Base-by-base conservation (phyloP, 1,139 yeast species). In the Candida sp. region DNA sequence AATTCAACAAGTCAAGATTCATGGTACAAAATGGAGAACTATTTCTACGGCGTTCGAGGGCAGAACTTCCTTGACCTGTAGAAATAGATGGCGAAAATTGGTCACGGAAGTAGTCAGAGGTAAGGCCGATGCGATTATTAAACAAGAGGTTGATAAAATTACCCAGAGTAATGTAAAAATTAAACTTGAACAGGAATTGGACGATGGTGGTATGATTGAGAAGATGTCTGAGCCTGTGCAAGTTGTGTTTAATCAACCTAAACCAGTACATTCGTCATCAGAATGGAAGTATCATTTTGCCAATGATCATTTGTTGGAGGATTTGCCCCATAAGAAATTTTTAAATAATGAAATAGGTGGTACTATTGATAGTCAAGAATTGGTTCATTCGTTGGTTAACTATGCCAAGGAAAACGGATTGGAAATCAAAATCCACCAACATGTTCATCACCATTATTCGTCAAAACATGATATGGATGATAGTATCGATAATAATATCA, bases 1-100 rank as follows among this genome's bases (percentile, higher is more conserved):
- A 46, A 79, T 89, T 34, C 72, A 75, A 38, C 77, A 82, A 53
- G 91, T 89, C 22, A 80, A 82, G 53, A 61, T 64, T 27, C 78
- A 82, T 57, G 97, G 97, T n/a, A 87, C 97, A 0, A 86, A 87
- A 60, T 91, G 98, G 98, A 77, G 95, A 53, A 81, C 86, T 1
- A 86, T 91, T 3, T 81, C 96, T 2, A 60, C 68, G 40, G 83
- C 79, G 40, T 80, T 91, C 73, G 76, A 78, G 36, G 87, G 93
- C 39, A 70, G 98, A 44, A 96, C 97, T 1, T 85, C 95, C 46
- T 73, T 91, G 45, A 89, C 97, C 0, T 90, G 97, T 58, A 72
- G 98, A 49, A 91, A 91, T 63, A 73, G 97, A 47, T 91, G 97
- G 97, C 75, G 97, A 52, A 88, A 87, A 57, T 77, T 91, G 38